These are phyloP conservation scores for Skeletonema potamos DNA, from an alignment of 108 stramenopile species.

Conservation along the genomic window DNA sequence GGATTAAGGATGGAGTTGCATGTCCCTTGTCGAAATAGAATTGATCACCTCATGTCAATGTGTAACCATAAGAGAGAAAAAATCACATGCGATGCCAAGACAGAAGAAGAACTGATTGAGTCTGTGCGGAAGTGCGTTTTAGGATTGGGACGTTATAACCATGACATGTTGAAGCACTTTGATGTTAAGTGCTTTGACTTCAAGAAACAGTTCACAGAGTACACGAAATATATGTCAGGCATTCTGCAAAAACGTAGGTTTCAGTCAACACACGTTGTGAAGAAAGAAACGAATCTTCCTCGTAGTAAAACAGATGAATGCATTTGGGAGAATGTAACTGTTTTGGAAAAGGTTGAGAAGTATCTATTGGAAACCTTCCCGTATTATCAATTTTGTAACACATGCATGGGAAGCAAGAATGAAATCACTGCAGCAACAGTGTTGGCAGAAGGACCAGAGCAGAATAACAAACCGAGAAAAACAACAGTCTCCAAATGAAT, in stretches of 20 bases:
- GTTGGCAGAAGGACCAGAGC: no score
- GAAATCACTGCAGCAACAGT: neutral
- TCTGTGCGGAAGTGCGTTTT: neutral
- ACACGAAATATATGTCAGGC: no score
- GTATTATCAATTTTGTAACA: neutral
- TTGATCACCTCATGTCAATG: constrained; percentile 42
- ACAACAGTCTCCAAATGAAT: no score
- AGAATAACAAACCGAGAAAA: no score
- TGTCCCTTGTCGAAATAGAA: constrained; percentile 48
- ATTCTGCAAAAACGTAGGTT: no score
- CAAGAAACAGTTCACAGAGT: neutral
- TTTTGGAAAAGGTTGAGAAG: neutral
- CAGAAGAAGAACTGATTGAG: neutral
- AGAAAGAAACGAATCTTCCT: neutral
- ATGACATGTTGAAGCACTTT: neutral
- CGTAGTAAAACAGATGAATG: neutral
- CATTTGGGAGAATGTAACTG: neutral
- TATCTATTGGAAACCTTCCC: neutral
- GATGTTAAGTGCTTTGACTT: constrained; percentile 24
- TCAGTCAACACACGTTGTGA: neutral
- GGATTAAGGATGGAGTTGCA: constrained; percentile 36
- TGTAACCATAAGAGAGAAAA: constrained; percentile 26
- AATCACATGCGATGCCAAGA: neutral
- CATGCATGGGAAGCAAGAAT: neutral
- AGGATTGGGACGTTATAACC: neutral